Base-by-base conservation (phyloP, 768 basidiomycete species). In the Tulasnella sp. region DNA sequence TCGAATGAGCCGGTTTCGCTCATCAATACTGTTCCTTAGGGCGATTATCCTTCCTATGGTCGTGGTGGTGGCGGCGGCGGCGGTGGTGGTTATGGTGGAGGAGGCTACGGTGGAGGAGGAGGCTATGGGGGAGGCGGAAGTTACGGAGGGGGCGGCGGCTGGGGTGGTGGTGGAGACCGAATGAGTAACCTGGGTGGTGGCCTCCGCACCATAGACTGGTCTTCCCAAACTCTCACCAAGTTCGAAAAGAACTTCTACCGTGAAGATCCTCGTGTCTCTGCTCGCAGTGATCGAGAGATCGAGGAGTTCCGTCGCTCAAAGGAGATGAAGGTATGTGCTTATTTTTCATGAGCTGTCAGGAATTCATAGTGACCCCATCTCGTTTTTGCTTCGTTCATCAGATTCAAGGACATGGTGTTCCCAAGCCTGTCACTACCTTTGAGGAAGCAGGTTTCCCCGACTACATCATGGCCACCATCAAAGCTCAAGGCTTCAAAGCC, bases 201-300 rank as follows among this genome's bases (percentile, higher is more conserved):
- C 67, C 87, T 99, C 73, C 90, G 90, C 78, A 86, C 86, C 72
- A 90, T 97, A 75, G 94, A 99, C 84, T 99, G 97, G 97, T 82
- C 85, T 73, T 83, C 83, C 54, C 86, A 89, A 67, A 90, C 89
- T 77, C 85, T 97, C 76, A 87, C 90, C 80, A 91, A 88, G 80
- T 99, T 99, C 79, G 97, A 99, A 85, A 99, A 99, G 86, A 98
- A 99, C 86, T 99, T 97, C 79, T 97, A 97, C 80, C 86, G 91
- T 67, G 96, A 99, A 83, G 94, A 98, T 83, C 91, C 92, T 81
- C 88, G 90, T 37, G 93, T 99, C 64, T 83, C 90, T 25, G 85
- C 87, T 39, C 91, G 91, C 78, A 89, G 86, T 73, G 95, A 98
- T 19, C 86, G 89, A 70, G 97, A 99, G 81, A 87, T 98, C 75